phyloP scores from a whole-genome alignment of 1,139 yeast genomes.

The Diutina pseudorugosa region DNA sequence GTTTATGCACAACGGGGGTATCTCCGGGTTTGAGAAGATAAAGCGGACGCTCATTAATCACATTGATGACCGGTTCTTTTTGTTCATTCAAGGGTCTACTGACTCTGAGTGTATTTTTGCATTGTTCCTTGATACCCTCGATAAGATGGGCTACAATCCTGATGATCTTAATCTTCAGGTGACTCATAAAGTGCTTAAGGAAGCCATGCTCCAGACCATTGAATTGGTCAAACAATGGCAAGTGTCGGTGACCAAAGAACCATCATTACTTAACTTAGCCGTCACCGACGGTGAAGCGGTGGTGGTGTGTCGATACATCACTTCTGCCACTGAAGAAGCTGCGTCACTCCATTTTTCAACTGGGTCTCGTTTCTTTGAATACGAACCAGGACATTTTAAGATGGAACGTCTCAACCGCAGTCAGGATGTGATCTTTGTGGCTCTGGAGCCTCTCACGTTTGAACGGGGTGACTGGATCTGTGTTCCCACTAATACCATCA shows the following conservation, averaged over 20 bases:
- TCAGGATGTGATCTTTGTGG: conserved; percentile 91
- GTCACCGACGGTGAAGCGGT: conserved; percentile 89
- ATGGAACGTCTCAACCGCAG: conserved; percentile 91
- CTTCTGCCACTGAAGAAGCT: conserved; percentile 86
- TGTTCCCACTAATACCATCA: conserved; percentile 81
- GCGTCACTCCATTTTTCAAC: conserved; percentile 92
- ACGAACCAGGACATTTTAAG: conserved; percentile 78
- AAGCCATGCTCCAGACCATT: conserved; percentile 65
- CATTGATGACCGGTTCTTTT: conserved; percentile 68
- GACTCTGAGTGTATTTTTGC: conserved; percentile 96
- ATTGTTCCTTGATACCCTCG: conserved; percentile 65
- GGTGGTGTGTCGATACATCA: conserved; percentile 78
- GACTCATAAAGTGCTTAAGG: conserved; percentile 47
- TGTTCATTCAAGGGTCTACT: conserved; percentile 81
- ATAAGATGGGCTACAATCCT: conserved; percentile 69
- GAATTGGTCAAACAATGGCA: conserved; percentile 63
- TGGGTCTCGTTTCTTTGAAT: conserved; percentile 83
- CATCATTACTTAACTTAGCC: conserved; percentile 84
- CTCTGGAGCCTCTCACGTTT: conserved; percentile 91
- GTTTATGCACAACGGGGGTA: conserved; percentile 97
- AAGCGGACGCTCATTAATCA: conserved; percentile 63
- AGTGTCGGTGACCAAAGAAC: conserved; percentile 40
- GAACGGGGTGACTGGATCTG: conserved; percentile 97
- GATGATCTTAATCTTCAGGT: conserved; percentile 16
- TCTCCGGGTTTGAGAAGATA: conserved; percentile 59